phyloP scores from a whole-genome alignment of 352 stramenopile genomes.

The Halophytophthora polymorphica region DNA sequence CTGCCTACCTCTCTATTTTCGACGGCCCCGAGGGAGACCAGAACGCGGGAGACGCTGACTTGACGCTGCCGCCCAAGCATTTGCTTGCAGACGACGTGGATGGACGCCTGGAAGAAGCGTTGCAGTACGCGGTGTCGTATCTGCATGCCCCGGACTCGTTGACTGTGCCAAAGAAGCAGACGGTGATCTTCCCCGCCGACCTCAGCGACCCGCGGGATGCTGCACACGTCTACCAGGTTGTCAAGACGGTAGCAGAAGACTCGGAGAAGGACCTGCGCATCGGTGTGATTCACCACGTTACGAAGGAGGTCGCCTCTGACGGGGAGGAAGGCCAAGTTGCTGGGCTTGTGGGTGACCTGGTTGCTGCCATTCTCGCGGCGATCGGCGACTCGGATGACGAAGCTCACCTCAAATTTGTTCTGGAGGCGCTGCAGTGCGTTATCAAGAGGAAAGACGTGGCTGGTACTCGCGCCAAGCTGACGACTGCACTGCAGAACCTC shows the following conservation, averaged over 20 bases:
- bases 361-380: constrained; percentile 41
- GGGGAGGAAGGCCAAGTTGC: background rate
- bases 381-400: constrained; percentile 58
- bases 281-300: constrained; percentile 49
- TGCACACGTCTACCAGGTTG: constrained; percentile 45
- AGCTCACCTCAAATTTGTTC: constrained; percentile 45
- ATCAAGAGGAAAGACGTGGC: constrained; percentile 53
- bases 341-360: constrained; percentile 34
- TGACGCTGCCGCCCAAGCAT: constrained; percentile 26
- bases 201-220: constrained; percentile 50
- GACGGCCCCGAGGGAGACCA: constrained; percentile 20
- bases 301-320: constrained; percentile 5
- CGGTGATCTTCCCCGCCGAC: constrained; percentile 56
- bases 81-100: constrained; percentile 66
- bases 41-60: constrained; percentile 12
- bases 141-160: constrained; percentile 51
- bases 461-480: constrained; percentile 44
- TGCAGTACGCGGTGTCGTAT: constrained; percentile 48
- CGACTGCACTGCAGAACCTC: constrained; percentile 36
- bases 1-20: constrained; percentile 72
- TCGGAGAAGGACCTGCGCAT: constrained; percentile 60
- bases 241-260: constrained; percentile 69
- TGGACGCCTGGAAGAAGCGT: constrained; percentile 44
- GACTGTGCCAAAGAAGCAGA: constrained; percentile 64
- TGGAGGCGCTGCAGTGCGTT: constrained; percentile 55